Percentiles rank a stretch among this genome's conserved stretches.
Conservation (phyloP, 163 green algal species). For the Scenedesmus sp. region DNA sequence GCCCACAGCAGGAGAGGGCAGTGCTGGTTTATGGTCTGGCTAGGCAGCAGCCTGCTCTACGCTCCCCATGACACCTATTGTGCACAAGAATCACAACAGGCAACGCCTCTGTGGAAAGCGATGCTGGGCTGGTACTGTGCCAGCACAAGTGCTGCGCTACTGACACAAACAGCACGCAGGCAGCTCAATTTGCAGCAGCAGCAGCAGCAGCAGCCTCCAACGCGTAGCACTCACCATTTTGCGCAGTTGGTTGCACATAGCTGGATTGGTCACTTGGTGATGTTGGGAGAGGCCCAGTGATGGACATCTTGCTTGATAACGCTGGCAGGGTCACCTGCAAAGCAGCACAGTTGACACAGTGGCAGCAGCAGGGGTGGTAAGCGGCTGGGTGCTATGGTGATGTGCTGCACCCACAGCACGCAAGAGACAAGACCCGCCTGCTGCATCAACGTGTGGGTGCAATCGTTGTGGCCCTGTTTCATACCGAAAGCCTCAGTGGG, state of each 20-base stretch:
- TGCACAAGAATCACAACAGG: slow-evolving; percentile 54
- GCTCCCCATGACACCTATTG: slow-evolving; percentile 58
- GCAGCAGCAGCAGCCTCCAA: not conserved
- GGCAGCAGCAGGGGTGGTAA: not conserved
- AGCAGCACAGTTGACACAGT: not conserved
- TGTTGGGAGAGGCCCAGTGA: not conserved
- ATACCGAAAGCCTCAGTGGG: slow-evolving; percentile 42
- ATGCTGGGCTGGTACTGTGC: not conserved
- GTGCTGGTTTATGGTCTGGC: slow-evolving; percentile 76
- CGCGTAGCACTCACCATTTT: not conserved
- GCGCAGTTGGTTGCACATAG: not conserved
- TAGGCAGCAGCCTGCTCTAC: slow-evolving; percentile 41
- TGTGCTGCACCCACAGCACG: slow-evolving; percentile 17
- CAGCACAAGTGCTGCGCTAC: not conserved
- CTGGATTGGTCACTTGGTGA: not conserved
- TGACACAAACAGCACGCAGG: not conserved
- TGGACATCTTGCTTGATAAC: not conserved
- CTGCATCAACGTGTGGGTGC: not conserved
- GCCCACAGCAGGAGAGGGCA: slow-evolving; percentile 49
- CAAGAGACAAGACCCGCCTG: not conserved
- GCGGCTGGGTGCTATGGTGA: not conserved
- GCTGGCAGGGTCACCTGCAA: not conserved
- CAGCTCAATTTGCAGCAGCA: not conserved
- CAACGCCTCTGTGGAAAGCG: slow-evolving; percentile 64
- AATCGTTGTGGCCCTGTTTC: slow-evolving; percentile 39